Evolutionary conservation across 1,284 basidiomycete genomes (phyloP).

Genomic region (Boletus smithii): DNA sequence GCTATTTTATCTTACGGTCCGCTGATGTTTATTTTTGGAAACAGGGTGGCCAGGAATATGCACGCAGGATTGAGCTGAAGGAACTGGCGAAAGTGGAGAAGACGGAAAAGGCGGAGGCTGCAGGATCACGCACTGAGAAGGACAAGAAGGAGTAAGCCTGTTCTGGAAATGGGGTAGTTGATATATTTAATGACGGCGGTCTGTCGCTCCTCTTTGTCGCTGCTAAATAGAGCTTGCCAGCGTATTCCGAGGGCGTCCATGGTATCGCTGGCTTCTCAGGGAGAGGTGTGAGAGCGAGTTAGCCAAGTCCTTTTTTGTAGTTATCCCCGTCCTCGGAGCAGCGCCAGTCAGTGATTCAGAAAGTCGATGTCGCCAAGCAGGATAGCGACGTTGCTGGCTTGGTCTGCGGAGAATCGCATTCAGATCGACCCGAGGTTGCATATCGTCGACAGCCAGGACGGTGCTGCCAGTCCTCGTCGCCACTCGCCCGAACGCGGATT

Average conservation of each 20-base stretch:
- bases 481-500: conserved; percentile 34
- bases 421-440: conserved; percentile 46
- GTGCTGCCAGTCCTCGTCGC: too few species aligned
- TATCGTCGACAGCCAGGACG: conserved; percentile 26
- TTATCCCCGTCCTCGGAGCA: conserved; percentile 23
- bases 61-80: conserved; percentile 61
- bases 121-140: conserved; percentile 40
- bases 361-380: conserved; percentile 20
- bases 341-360: neutral
- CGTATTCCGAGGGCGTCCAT: too few species aligned
- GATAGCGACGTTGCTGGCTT: conserved; percentile 35
- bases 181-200: too few species aligned
- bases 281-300: conserved; percentile 6
- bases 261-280: too few species aligned
- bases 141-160: conserved; percentile 34
- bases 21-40: conserved; percentile 27
- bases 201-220: too few species aligned
- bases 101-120: conserved; percentile 23
- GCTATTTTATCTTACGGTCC: conserved; percentile 13
- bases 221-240: too few species aligned
- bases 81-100: conserved; percentile 50
- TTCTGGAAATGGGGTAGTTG: too few species aligned
- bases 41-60: conserved; percentile 86
- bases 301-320: conserved; percentile 23
- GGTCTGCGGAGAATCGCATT: conserved; percentile 46